Evolutionary conservation across 176 grass and related monocot species (phyloP).

Genomic region (Chloris gayana): DNA sequence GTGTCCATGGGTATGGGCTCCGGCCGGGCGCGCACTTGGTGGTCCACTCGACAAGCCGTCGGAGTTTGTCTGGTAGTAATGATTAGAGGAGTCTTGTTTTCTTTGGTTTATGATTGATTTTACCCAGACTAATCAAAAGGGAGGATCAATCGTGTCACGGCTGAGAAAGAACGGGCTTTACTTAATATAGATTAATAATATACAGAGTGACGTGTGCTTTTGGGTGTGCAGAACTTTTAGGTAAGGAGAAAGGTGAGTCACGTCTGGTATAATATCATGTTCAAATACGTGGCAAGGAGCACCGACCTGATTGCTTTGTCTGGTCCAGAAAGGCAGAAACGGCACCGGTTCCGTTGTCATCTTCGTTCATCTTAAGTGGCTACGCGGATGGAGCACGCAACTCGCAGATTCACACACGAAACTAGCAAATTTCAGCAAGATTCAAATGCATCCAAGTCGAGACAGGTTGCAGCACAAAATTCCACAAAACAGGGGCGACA

Average conservation of each 20-base stretch:
- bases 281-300: neutral
- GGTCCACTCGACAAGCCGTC: neutral
- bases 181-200: neutral
- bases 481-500: neutral
- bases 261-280: neutral
- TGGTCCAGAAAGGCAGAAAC: neutral
- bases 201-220: neutral
- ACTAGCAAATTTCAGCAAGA: neutral
- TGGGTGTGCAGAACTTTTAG: neutral
- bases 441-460: neutral
- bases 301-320: neutral
- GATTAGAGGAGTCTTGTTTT: neutral
- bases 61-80: too few relatives aligned
- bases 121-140: neutral
- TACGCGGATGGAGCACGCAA: neutral
- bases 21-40: neutral
- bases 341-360: neutral
- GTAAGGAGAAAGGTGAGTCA: neutral
- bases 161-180: neutral
- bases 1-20: neutral
- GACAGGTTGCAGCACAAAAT: neutral
- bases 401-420: neutral
- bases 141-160: neutral
- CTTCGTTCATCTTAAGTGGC: neutral
- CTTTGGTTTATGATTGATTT: neutral